Conservation (phyloP, 305 asterid genomes). For the Plantago coronopus region DNA sequence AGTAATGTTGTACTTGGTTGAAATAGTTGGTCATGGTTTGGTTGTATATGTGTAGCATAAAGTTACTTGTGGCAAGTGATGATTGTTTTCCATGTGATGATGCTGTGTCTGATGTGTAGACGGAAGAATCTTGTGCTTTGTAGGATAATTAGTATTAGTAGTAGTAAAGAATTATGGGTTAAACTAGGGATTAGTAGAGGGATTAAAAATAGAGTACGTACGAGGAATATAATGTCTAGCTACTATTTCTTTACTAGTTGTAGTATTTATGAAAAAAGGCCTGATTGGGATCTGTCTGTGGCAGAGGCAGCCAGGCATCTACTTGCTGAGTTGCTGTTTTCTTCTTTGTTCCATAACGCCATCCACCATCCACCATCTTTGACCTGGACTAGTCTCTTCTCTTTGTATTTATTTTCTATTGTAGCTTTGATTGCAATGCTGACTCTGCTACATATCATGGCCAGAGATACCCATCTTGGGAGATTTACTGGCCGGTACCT, state of each 20-base stretch:
- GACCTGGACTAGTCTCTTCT: no score
- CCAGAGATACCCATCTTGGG: no score
- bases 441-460: conserved; percentile 23
- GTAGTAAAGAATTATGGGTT: conserved; percentile 5
- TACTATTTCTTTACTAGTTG: not conserved
- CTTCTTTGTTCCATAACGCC: no score
- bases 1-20: not conserved
- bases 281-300: not conserved
- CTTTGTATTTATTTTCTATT: no score
- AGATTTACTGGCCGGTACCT: no score
- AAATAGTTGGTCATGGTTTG: not conserved
- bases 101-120: not conserved
- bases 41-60: no score
- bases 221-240: conserved; percentile 31
- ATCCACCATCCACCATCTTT: no score
- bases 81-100: conserved; percentile 22
- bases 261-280: not conserved
- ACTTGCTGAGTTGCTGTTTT: no score
- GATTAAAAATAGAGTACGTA: conserved; percentile 11
- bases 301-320: no score
- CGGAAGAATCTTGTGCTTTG: conserved; percentile 1
- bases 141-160: not conserved
- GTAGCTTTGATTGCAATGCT: conserved; percentile 11
- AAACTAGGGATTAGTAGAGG: conserved; percentile 19
- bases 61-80: not conserved